phyloP scores from a whole-genome alignment of 306 rosid species.

The Astragalus glycyphyllos region DNA sequence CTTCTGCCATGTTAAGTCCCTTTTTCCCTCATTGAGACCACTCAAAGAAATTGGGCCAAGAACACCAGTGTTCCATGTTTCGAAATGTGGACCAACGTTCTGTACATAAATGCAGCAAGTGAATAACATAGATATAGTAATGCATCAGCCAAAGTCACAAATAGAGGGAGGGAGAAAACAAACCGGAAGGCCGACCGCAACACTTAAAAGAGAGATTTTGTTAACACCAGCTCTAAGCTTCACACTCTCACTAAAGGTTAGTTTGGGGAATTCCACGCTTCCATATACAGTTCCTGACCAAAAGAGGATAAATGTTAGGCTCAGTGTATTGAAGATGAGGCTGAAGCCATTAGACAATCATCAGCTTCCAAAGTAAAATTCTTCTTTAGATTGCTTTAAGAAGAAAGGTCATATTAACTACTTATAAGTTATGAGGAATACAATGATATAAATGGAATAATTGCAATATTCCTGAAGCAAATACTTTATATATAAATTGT shows the following conservation, averaged over 20 bases:
- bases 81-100: conserved; percentile 98
- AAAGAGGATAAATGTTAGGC: conserved; percentile 31
- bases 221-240: conserved; percentile 83
- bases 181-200: conserved; percentile 98
- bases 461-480: not conserved
- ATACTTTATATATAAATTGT: conserved; percentile 10
- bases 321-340: conserved; percentile 31
- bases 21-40: conserved; percentile 91
- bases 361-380: conserved; percentile 24
- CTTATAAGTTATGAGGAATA: not conserved
- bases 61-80: conserved; percentile 96
- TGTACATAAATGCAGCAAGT: conserved; percentile 44
- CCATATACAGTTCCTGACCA: conserved; percentile 84
- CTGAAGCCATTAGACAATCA: conserved; percentile 36
- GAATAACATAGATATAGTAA: conserved; percentile 34
- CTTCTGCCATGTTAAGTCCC: conserved; percentile 98
- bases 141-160: not conserved
- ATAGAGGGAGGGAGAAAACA: conserved; percentile 50
- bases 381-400: not conserved
- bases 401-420: too few species aligned
- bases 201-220: conserved; percentile 85
- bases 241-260: conserved; percentile 76
- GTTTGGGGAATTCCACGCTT: conserved; percentile 82
- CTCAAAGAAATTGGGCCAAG: conserved; percentile 84
- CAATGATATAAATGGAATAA: not conserved